phyloP scores from a whole-genome alignment of 257 asterid genomes.

The Agastache rugosa region DNA sequence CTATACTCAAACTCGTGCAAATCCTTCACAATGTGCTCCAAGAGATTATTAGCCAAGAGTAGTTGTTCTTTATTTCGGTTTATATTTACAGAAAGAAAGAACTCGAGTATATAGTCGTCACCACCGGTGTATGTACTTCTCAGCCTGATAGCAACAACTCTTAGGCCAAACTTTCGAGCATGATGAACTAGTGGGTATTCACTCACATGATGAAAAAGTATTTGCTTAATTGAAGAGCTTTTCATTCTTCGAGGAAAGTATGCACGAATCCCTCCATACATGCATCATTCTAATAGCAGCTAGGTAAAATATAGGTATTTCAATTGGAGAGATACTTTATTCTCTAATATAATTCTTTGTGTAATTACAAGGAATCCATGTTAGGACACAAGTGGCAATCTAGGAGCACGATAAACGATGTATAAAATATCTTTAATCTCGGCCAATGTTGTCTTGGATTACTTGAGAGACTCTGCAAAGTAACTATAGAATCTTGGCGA shows the following conservation, averaged over 20 bases:
- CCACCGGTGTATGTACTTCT: slow-evolving; percentile 58
- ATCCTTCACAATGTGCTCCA: slow-evolving; percentile 59
- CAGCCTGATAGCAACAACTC: slow-evolving; percentile 70
- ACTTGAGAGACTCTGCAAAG: slow-evolving; percentile 55
- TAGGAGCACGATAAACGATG: slow-evolving; percentile 65
- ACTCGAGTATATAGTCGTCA: slow-evolving; percentile 74
- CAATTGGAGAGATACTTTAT: no score
- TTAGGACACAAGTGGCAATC: slow-evolving; percentile 69
- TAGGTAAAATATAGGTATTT: slow-evolving; percentile 45
- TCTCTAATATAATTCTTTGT: slow-evolving; percentile 12
- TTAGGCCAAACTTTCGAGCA: slow-evolving; percentile 70
- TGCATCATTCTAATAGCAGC: slow-evolving; percentile 56
- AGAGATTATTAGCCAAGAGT: slow-evolving; percentile 56
- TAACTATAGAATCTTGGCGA: background rate
- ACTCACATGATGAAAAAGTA: slow-evolving; percentile 66
- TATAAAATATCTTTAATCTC: slow-evolving; percentile 66
- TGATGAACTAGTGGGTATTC: slow-evolving; percentile 86
- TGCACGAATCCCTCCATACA: slow-evolving; percentile 67
- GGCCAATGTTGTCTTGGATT: slow-evolving; percentile 60
- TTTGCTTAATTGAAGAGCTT: slow-evolving; percentile 70
- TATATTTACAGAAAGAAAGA: slow-evolving; percentile 65
- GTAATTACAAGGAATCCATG: slow-evolving; percentile 70
- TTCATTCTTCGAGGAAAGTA: no score
- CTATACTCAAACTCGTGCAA: slow-evolving; percentile 62
- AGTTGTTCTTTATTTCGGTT: slow-evolving; percentile 58